Percentiles rank a stretch among this genome's conserved stretches.
These are phyloP conservation scores for Entoloma clypeatum DNA, from an alignment of 1,284 basidiomycete genomes.

Conservation along the genomic window DNA sequence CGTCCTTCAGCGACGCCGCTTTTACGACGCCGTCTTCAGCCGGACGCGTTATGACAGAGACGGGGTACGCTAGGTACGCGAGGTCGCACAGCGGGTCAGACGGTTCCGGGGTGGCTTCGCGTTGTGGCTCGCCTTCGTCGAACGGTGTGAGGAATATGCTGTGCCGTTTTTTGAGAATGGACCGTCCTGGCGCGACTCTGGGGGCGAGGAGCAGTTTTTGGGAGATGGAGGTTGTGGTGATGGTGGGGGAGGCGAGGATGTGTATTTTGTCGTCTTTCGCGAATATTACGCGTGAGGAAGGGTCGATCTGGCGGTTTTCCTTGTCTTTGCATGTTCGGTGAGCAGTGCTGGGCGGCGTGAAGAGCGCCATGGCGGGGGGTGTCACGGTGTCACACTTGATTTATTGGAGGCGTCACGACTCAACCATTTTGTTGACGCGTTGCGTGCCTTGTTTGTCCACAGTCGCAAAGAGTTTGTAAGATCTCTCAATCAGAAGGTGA, in stretches of 20 bases:
- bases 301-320: constrained; percentile 37
- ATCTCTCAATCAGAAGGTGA: background rate
- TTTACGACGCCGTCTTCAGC: too few relatives aligned
- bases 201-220: constrained; percentile 35
- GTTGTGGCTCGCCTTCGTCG: constrained; percentile 41
- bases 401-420: constrained; percentile 27
- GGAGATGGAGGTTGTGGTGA: constrained; percentile 32
- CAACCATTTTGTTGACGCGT: constrained; percentile 26
- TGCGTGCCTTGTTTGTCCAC: constrained; percentile 22
- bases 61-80: constrained; percentile 57
- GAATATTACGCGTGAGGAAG: constrained; percentile 52
- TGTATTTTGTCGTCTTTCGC: constrained; percentile 54
- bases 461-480: background rate
- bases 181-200: constrained; percentile 51
- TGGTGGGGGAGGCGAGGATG: constrained; percentile 38
- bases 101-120: constrained; percentile 71
- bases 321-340: constrained; percentile 56
- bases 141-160: constrained; percentile 46
- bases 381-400: constrained; percentile 21
- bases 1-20: constrained; percentile 40
- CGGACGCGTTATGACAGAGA: constrained; percentile 50
- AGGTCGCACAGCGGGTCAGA: constrained; percentile 59
- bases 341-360: constrained; percentile 60
- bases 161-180: constrained; percentile 71
- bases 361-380: constrained; percentile 40